phyloP scores from a whole-genome alignment of 2,329 filamentous ascomycete species.

The Cladosporium sp. region DNA sequence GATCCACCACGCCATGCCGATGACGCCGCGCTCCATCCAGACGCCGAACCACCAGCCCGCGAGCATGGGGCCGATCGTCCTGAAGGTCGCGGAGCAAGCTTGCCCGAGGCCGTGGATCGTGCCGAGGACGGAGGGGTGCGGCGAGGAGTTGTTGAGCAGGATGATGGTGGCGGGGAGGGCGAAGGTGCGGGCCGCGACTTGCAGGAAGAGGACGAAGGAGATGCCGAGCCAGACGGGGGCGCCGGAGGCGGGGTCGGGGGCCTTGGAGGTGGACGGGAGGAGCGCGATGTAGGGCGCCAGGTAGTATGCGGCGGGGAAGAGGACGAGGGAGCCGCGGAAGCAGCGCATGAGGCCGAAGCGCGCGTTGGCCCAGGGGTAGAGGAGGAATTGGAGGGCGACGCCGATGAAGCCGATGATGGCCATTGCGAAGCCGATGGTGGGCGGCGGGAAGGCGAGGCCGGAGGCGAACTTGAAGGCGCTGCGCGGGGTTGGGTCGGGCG shows the following conservation, averaged over 20 bases:
- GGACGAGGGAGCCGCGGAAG: constrained; percentile 61
- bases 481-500: constrained; percentile 18
- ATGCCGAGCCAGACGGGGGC: constrained; percentile 59
- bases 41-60: constrained; percentile 49
- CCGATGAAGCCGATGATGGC: constrained; percentile 69
- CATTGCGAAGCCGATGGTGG: constrained; percentile 69
- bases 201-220: constrained; percentile 56
- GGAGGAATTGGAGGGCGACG: constrained; percentile 63
- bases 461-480: constrained; percentile 58
- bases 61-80: constrained; percentile 51
- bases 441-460: constrained; percentile 66
- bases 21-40: constrained; percentile 48
- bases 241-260: constrained; percentile 48
- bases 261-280: constrained; percentile 49
- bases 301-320: constrained; percentile 65
- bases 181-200: constrained; percentile 69
- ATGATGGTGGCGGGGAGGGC: constrained; percentile 51
- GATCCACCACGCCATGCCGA: constrained; percentile 54
- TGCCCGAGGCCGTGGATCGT: constrained; percentile 56
- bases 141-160: constrained; percentile 53
- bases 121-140: constrained; percentile 50
- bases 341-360: constrained; percentile 62
- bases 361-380: constrained; percentile 63
- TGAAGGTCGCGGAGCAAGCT: constrained; percentile 47
- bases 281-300: constrained; percentile 65